Evolutionary conservation across 108 stramenopile species (phyloP), one percentile per base, ranked within the genome.

Genomic region (Nitzschia sp.): DNA sequence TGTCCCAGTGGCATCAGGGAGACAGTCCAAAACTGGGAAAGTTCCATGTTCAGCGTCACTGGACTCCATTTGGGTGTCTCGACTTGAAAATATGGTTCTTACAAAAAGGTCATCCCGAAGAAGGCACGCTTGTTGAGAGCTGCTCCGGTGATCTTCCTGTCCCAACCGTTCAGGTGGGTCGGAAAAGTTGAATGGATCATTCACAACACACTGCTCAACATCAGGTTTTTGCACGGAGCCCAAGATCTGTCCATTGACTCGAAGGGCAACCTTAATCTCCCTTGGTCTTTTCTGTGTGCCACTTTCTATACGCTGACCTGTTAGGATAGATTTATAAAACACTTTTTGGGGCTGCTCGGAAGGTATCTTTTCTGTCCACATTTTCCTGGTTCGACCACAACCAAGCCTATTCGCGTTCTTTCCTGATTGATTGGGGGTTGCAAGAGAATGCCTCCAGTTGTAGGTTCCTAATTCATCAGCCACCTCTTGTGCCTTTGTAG

Each of bases 311-410:
- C 62, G 75, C 44, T 70, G 52, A 12, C 87, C 84, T 20, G 87
- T 86, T 11, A 91, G 62, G 40, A 85, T 61, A 29, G 87, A 88
- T 39, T 70, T 74, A 52, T 63, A 87, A 53, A 54, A 70, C 20
- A 78, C 73, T 51, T 50, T 29, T 70, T 77, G 62, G 51, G 69
- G 44, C 70, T 71, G 59, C 41, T 81, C 71, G 34, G 63, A 54
- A 21, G 42, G 68, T 34, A 62, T 72, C 39, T 82, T 63, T 29
- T 70, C 69, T 17, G 79, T 78, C 89, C 89, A 90, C 10, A 90
- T 72, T 44, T 84, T 52, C 57, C 89, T 66, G 48, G 73, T 87
- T 11, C 89, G 80, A n/a, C 89, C 89, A 21, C 76, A 72, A 22
- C 56, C 58, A 43, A 74, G 70, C 53, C 80, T 51, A 41, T 72